phyloP scores from a whole-genome alignment of 257 asterid genomes.

The Misopates orontium region DNA sequence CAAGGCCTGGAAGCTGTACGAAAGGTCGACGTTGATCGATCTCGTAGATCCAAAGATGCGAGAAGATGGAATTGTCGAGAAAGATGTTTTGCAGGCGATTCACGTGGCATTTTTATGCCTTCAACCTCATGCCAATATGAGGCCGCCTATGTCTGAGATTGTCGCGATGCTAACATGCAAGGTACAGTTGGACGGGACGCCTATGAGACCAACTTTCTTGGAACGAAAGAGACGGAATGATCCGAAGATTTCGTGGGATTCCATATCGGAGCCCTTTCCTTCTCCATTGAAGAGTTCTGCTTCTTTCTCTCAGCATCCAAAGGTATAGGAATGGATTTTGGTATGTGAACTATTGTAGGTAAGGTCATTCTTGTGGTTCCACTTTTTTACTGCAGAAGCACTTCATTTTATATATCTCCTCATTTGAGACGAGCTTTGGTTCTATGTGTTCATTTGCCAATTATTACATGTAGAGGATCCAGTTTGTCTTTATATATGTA shows the following conservation, averaged over 20 bases:
- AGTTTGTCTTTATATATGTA: conserved; percentile 12
- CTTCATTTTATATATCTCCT: conserved; percentile 2
- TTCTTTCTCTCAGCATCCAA: conserved; percentile 38
- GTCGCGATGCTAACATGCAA: conserved; percentile 75
- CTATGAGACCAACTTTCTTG: conserved; percentile 58
- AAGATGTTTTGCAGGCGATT: conserved; percentile 50
- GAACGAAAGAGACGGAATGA: conserved; percentile 45
- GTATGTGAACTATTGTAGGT: background rate
- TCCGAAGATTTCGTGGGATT: conserved; percentile 55
- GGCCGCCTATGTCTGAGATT: conserved; percentile 84
- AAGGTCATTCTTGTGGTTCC: conserved; percentile 8
- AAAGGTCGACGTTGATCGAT: conserved; percentile 54
- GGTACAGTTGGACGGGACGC: conserved; percentile 41
- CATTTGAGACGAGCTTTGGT: conserved; percentile 18
- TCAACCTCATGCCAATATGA: conserved; percentile 56
- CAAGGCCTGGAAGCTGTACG: conserved; percentile 78
- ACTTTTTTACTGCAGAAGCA: conserved; percentile 19
- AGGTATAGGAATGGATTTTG: conserved; percentile 22
- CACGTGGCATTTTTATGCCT: conserved; percentile 66
- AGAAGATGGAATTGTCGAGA: conserved; percentile 43
- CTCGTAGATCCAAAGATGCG: conserved; percentile 60
- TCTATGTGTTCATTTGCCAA: conserved; percentile 18
- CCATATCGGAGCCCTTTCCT: conserved; percentile 58
- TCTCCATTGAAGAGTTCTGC: conserved; percentile 56
- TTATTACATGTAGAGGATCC: conserved; percentile 10